A percentile compares a stretch with the other conserved stretches of the same genome.
These are phyloP conservation scores for Insectozyma bohioensis DNA, from an alignment of 1,139 yeast species.

Conservation along the genomic window DNA sequence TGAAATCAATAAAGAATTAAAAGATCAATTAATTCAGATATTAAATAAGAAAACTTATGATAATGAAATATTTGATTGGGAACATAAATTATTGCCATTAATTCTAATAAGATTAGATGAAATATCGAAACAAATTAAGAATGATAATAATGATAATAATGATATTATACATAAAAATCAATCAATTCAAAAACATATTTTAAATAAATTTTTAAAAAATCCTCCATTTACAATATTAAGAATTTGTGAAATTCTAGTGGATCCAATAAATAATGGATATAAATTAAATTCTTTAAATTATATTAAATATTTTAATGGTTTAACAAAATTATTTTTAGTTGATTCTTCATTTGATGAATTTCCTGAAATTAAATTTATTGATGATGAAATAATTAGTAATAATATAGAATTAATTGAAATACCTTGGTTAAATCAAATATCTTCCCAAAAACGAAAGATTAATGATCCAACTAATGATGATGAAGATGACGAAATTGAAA, in stretches of 20 bases:
- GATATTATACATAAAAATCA: constrained; percentile 17
- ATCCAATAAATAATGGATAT: constrained; percentile 37
- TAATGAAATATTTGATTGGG: constrained; percentile 10
- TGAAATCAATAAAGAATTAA: constrained; percentile 9
- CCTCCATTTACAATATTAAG: constrained; percentile 65
- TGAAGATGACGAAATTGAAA: constrained; percentile 7
- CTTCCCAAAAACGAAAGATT: constrained; percentile 3
- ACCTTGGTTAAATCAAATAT: constrained; percentile 40
- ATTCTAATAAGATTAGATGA: constrained; percentile 14
- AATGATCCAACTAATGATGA: constrained; percentile 9
- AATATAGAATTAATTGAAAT: constrained; percentile 35
- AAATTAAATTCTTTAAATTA: constrained; percentile 28
- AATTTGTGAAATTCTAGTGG: constrained; percentile 50
- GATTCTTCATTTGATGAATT: constrained; percentile 28
- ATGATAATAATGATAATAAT: too few species aligned
- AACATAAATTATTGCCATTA: constrained; percentile 11
- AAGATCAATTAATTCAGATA: too few species aligned
- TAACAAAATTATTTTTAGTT: constrained; percentile 28
- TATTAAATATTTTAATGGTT: constrained; percentile 31
- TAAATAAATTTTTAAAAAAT: constrained; percentile 23
- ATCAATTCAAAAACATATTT: constrained; percentile 18
- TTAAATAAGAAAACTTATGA: constrained; percentile 5
- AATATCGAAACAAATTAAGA: constrained; percentile 7
- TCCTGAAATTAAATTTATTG: constrained; percentile 19
- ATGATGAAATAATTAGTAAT: constrained; percentile 3